Conservation (phyloP, 768 basidiomycete genomes). For the Chalciporus chontae region DNA sequence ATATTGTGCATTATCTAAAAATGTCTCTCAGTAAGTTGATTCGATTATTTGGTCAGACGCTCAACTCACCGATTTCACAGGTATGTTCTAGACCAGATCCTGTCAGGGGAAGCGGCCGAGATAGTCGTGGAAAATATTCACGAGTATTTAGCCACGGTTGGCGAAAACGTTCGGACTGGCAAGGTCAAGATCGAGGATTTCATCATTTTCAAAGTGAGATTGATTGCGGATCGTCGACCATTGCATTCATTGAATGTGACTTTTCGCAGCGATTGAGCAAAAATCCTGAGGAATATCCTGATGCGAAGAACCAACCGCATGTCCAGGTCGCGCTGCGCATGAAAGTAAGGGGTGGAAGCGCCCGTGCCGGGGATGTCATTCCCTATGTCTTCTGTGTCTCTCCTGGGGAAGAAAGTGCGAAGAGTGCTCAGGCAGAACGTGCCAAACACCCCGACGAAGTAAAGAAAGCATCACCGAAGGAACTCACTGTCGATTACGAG, state of each 20-base stretch:
- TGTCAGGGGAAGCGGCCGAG: constrained; percentile 91
- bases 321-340: constrained; percentile 92
- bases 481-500: constrained; percentile 82
- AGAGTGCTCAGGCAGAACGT: constrained; percentile 79
- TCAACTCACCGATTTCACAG: constrained; percentile 38
- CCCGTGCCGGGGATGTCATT: constrained; percentile 88
- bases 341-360: constrained; percentile 79
- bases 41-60: neutral
- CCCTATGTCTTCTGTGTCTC: constrained; percentile 90
- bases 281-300: constrained; percentile 95
- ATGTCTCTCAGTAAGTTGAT: constrained; percentile 77
- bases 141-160: constrained; percentile 76
- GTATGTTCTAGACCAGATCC: constrained; percentile 83
- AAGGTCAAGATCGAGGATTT: constrained; percentile 88
- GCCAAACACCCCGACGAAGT: constrained; percentile 95
- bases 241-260: neutral
- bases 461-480: constrained; percentile 53
- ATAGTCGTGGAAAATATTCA: constrained; percentile 87
- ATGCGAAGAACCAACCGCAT: constrained; percentile 92
- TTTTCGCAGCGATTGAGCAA: constrained; percentile 83
- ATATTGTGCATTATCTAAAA: constrained; percentile 89
- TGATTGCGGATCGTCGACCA: constrained; percentile 2
- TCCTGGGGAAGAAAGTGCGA: constrained; percentile 67
- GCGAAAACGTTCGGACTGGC: constrained; percentile 75
- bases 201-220: constrained; percentile 82